Evolutionary conservation across 768 basidiomycete species (phyloP).

Genomic region (Mycena rebaudengoi): DNA sequence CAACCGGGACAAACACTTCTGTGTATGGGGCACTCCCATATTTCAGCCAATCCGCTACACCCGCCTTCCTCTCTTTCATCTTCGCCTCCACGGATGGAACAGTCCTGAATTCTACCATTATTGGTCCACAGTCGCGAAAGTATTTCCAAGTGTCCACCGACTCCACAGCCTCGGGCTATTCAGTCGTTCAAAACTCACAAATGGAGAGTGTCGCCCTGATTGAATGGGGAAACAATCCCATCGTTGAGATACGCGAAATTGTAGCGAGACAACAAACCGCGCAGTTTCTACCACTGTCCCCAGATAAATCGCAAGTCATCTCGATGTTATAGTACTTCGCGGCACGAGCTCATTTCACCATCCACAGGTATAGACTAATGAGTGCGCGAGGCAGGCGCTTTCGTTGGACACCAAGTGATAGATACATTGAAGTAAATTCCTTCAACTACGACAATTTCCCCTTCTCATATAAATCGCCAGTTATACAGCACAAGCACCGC

Average conservation of each 20-base stretch:
- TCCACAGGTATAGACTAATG: conserved; percentile 12
- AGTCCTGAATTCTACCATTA: conserved; percentile 46
- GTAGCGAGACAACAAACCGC: conserved; percentile 39
- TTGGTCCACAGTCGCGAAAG: conserved; percentile 45
- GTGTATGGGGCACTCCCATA: not conserved
- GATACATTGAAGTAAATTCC: conserved; percentile 11
- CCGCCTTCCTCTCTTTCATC: conserved; percentile 43
- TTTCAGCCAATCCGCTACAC: not conserved
- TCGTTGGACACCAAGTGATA: conserved; percentile 9
- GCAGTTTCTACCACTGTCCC: conserved; percentile 46
- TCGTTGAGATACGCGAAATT: conserved; percentile 45
- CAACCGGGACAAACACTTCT: not conserved
- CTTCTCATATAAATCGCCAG: not conserved
- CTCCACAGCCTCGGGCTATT: conserved; percentile 37
- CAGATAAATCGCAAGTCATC: conserved; percentile 41
- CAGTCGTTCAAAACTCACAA: conserved; percentile 43
- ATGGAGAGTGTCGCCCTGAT: conserved; percentile 45
- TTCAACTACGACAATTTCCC: not conserved
- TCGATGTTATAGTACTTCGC: not conserved
- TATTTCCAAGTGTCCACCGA: conserved; percentile 46
- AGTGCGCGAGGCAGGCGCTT: conserved; percentile 8
- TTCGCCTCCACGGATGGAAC: conserved; percentile 45
- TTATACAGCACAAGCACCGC: conserved; percentile 4
- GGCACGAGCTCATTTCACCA: not conserved
- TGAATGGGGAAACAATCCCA: conserved; percentile 41